Conservation (phyloP, 805 yeast species). For the Hanseniaspora vineae region DNA sequence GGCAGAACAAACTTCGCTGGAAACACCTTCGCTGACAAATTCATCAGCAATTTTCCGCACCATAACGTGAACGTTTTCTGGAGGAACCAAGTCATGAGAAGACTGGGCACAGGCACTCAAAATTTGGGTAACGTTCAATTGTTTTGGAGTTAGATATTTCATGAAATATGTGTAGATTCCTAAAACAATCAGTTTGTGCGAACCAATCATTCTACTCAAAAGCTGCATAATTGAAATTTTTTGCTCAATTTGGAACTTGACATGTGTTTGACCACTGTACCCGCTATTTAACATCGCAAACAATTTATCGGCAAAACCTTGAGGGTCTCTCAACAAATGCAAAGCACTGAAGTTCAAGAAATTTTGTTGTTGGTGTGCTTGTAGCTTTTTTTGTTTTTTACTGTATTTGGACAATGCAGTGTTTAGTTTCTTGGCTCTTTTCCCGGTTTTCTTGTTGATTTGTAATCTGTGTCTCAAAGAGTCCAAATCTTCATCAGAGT, state of each 20-base stretch:
- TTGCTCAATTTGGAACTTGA: slow-evolving; percentile 73
- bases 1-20: slow-evolving; percentile 95
- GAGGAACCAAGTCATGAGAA: slow-evolving; percentile 93
- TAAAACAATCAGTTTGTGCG: slow-evolving; percentile 81
- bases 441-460: slow-evolving; percentile 70
- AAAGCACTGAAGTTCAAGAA: slow-evolving; percentile 89
- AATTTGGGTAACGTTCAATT: slow-evolving; percentile 84
- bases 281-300: slow-evolving; percentile 41
- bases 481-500: slow-evolving; percentile 62
- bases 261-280: slow-evolving; percentile 21
- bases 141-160: slow-evolving; percentile 89
- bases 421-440: slow-evolving; percentile 70
- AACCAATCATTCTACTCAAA: slow-evolving; percentile 80
- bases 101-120: slow-evolving; percentile 98
- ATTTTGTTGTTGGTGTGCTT: slow-evolving; percentile 30
- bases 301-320: slow-evolving; percentile 85
- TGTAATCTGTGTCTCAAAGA: slow-evolving; percentile 69
- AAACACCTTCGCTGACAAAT: slow-evolving; percentile 96
- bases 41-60: slow-evolving; percentile 93
- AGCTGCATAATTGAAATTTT: slow-evolving; percentile 80
- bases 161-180: slow-evolving; percentile 83
- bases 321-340: slow-evolving; percentile 91
- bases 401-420: slow-evolving; percentile 56
- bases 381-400: slow-evolving; percentile 46
- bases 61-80: slow-evolving; percentile 70